Base-by-base conservation (phyloP, 345 rosid genomes). In the Gossypium sturtianum region DNA sequence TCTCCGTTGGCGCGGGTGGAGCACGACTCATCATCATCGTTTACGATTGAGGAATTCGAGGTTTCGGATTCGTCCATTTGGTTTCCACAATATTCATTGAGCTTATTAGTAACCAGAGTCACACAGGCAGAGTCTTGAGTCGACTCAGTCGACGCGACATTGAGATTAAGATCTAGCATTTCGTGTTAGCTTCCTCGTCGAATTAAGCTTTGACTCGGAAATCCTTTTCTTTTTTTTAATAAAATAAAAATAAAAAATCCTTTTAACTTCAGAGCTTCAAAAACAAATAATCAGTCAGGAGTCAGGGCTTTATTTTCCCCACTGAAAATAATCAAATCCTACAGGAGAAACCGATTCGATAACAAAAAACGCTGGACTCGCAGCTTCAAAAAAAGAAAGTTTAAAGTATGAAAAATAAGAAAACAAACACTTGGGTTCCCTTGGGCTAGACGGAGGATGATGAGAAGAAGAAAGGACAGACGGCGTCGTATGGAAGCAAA, bases 151-250 rank as follows among this genome's bases (percentile, higher is more conserved):
- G 87, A 89, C 45, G 78, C 84, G 75, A 78, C 90, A 77, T 83
- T 84, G 38, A 92, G 89, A 71, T 92, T 89, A 79, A 94, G 98
- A 94, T 94, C 98, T 82, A 94, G 75, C 98, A 94, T 92, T 74
- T 71, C 63, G 69, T 5, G 61, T 51, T 7, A 49, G 34, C 38
- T 23, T 62, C 19, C 13, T 27, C 2, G 66, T 43, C 52, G 43
- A 70, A 45, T 62, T 72, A 29, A 79, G 51, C 74, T 66, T 68
- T 68, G 45, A 51, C 17, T 51, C 44, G 4, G 7, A 49, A 45
- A 66, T 9, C 41, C 7, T 34, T 10, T 17, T 47, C 47, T 23
- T 23, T 25, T 29, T 23, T 23, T 3, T 11, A 44, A 20, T 19
- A 45, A 19, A 45, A 66, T 47, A 47, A 66, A 69, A 69, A 9